Evolutionary conservation across 257 asterid genomes (phyloP).

Genomic region (Marsdenia floribunda): DNA sequence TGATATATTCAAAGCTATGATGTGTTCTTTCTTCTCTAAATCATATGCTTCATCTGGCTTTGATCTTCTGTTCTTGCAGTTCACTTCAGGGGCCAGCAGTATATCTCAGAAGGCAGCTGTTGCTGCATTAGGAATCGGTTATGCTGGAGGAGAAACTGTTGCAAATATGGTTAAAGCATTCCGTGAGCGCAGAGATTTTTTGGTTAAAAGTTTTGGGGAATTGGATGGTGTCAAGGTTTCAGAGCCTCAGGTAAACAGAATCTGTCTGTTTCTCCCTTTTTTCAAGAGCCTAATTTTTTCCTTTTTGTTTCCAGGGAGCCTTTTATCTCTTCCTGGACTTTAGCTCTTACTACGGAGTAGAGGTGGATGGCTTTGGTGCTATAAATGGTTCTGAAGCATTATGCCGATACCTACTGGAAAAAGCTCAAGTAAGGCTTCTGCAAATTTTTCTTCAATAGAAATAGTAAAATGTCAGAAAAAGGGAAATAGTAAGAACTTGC

Average conservation of each 20-base stretch:
- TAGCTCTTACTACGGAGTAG: conserved; percentile 67
- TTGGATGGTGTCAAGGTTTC: conserved; percentile 75
- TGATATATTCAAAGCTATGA: neutral
- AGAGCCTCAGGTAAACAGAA: conserved; percentile 64
- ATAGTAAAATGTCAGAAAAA: neutral
- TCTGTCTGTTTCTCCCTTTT: neutral
- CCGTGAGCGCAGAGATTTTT: conserved; percentile 79
- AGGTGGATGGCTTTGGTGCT: conserved; percentile 60
- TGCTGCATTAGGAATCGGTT: conserved; percentile 89
- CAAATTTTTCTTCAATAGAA: neutral
- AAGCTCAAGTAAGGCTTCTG: conserved; percentile 61
- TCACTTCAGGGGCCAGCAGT: conserved; percentile 97
- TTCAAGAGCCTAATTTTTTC: conserved; percentile 4
- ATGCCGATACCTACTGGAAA: conserved; percentile 81
- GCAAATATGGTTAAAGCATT: conserved; percentile 80
- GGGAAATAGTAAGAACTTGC: neutral
- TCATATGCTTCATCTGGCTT: neutral
- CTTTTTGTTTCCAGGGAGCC: conserved; percentile 63
- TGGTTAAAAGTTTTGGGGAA: conserved; percentile 76
- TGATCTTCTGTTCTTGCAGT: conserved; percentile 34
- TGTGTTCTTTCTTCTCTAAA: neutral
- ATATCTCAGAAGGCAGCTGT: conserved; percentile 88
- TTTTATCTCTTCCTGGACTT: conserved; percentile 91
- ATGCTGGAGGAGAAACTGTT: conserved; percentile 94
- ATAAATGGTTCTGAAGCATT: conserved; percentile 71